These are phyloP conservation scores for Mesembryanthemum crystallinum DNA, from an alignment of 148 eudicot species.

Conservation along the genomic window DNA sequence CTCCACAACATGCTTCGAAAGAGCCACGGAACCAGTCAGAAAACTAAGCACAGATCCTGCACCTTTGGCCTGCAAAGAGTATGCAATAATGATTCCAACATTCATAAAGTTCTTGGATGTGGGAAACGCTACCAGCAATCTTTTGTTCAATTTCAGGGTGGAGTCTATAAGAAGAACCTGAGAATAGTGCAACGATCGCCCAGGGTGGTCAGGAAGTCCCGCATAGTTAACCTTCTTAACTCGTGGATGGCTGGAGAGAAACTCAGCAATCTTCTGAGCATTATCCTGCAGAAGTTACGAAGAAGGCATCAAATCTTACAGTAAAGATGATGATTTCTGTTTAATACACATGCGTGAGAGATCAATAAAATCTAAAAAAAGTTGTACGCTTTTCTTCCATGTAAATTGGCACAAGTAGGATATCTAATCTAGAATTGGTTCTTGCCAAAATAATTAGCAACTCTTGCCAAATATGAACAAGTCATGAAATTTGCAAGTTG, in stretches of 20 bases:
- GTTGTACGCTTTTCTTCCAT: background rate
- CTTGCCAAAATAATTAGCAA: background rate
- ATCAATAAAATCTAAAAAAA: background rate
- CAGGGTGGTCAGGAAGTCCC: conserved; percentile 89
- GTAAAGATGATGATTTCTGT: background rate
- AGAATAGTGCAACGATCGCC: conserved; percentile 77
- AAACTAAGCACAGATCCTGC: conserved; percentile 99
- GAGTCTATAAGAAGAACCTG: conserved; percentile 47
- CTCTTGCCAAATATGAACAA: background rate
- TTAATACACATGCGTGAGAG: background rate
- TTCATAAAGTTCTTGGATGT: background rate
- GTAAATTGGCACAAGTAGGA: too few relatives aligned
- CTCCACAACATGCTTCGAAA: conserved; percentile 81
- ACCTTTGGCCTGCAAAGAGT: conserved; percentile 77
- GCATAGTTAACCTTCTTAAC: conserved; percentile 90
- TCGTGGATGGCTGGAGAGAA: conserved; percentile 81
- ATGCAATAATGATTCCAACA: background rate
- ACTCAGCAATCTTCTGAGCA: conserved; percentile 95
- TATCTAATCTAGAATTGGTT: too few relatives aligned
- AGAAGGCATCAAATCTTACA: background rate
- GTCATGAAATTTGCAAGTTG: background rate
- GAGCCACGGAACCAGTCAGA: conserved; percentile 79
- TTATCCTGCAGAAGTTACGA: conserved; percentile 56
- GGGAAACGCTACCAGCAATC: background rate
- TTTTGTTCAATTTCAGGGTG: background rate